Evolutionary conservation across 441 rosid genomes (phyloP).

Genomic region (Populus hybrid): DNA sequence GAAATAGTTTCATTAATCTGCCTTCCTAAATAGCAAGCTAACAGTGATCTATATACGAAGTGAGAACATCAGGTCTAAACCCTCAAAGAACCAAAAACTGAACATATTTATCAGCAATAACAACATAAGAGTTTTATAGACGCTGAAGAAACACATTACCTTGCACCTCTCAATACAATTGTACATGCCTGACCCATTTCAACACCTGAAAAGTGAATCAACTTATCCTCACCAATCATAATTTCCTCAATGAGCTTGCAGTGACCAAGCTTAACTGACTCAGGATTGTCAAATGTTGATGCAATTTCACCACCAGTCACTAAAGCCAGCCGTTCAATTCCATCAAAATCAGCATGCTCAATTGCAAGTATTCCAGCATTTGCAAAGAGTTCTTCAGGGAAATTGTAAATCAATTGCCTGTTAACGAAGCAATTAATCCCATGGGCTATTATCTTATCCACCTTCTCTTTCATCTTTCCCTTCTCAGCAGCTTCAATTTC

Average conservation of each 20-base stretch:
- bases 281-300: constrained; percentile 98
- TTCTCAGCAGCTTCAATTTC: constrained; percentile 98
- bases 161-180: constrained; percentile 90
- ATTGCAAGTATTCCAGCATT: constrained; percentile 97
- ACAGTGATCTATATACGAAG: too few species aligned
- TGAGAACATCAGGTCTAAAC: not conserved
- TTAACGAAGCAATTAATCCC: constrained; percentile 97
- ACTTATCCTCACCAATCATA: constrained; percentile 98
- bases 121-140: not conserved
- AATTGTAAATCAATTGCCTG: constrained; percentile 95
- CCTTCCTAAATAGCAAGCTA: too few species aligned
- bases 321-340: constrained; percentile 89
- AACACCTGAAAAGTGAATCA: constrained; percentile 95
- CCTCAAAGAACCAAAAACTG: not conserved
- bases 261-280: constrained; percentile 96
- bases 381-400: constrained; percentile 97
- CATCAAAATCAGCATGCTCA: constrained; percentile 99
- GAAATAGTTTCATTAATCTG: too few species aligned
- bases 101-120: not conserved
- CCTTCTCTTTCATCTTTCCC: constrained; percentile 96
- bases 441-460: constrained; percentile 85
- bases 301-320: constrained; percentile 99
- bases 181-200: constrained; percentile 98
- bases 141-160: constrained; percentile 37
- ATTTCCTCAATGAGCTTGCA: constrained; percentile 96